Evolutionary conservation across 495 filamentous ascomycete genomes (phyloP).

Genomic region (Penicillium crystallinum): DNA sequence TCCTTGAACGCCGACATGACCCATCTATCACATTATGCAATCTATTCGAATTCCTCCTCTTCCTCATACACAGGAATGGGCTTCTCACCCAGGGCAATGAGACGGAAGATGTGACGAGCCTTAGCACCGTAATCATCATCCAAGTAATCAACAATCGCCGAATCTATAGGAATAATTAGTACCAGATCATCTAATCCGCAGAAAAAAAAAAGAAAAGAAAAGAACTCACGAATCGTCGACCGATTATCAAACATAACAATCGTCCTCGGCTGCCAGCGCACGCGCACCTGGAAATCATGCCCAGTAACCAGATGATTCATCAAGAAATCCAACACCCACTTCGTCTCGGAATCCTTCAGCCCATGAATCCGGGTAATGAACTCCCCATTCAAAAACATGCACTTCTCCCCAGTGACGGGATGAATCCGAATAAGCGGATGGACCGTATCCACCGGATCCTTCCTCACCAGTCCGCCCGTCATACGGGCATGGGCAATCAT

Average conservation of each 20-base stretch:
- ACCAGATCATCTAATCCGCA: no score
- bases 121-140: slow-evolving; percentile 42
- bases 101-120: slow-evolving; percentile 49
- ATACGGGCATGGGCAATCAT: slow-evolving; percentile 64
- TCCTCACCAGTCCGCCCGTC: slow-evolving; percentile 59
- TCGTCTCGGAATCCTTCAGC: slow-evolving; percentile 56
- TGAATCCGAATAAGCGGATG: slow-evolving; percentile 74
- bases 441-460: slow-evolving; percentile 61
- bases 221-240: slow-evolving; percentile 49
- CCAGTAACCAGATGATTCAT: slow-evolving; percentile 80
- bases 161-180: slow-evolving; percentile 30
- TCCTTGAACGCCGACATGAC: background rate
- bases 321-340: slow-evolving; percentile 72
- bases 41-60: slow-evolving; percentile 24
- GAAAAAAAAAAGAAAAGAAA: no score
- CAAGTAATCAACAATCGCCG: slow-evolving; percentile 50
- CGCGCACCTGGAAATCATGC: slow-evolving; percentile 82
- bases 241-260: slow-evolving; percentile 85
- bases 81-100: slow-evolving; percentile 48
- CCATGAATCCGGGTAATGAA: slow-evolving; percentile 76
- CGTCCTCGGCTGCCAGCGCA: slow-evolving; percentile 75
- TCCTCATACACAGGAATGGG: slow-evolving; percentile 45
- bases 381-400: slow-evolving; percentile 73
- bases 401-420: slow-evolving; percentile 74
- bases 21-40: slow-evolving; percentile 20